These are phyloP conservation scores for Lipomyces yamadae DNA, from an alignment of 805 yeast species.

Conservation along the genomic window DNA sequence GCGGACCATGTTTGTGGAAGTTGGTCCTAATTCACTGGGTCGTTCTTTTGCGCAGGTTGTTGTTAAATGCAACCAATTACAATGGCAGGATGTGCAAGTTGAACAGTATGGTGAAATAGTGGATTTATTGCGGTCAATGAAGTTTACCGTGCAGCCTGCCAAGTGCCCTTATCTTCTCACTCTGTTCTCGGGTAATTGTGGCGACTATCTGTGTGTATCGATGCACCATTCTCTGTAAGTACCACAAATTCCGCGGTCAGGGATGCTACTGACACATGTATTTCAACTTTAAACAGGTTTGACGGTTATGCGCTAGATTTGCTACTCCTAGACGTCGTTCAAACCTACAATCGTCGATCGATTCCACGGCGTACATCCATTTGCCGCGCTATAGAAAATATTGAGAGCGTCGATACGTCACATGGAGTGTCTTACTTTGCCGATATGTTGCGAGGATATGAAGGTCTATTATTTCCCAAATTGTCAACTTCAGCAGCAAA, in stretches of 20 bases:
- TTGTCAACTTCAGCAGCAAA: conserved; percentile 1
- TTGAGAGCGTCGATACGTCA: conserved; percentile 11
- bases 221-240: conserved; percentile 37
- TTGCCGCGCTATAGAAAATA: conserved; percentile 7
- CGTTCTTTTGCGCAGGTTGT: conserved; percentile 32
- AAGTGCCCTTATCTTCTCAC: conserved; percentile 21
- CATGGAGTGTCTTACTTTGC: conserved; percentile 11
- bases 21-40: conserved; percentile 14
- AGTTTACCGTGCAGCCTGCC: neutral
- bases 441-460: conserved; percentile 11
- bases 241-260: neutral
- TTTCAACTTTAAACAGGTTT: conserved; percentile 15
- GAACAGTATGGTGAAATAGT: neutral
- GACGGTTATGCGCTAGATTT: conserved; percentile 33
- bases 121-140: conserved; percentile 7
- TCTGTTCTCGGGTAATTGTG: neutral
- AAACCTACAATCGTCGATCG: neutral
- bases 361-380: conserved; percentile 14
- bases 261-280: neutral
- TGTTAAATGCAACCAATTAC: neutral
- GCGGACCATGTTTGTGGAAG: conserved; percentile 33
- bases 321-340: conserved; percentile 20
- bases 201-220: conserved; percentile 12
- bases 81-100: conserved; percentile 4
- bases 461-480: conserved; percentile 21